Evolutionary conservation across 352 stramenopile species (phyloP), one percentile per base, ranked within the genome.

Genomic region (Phytophthora crassamura): DNA sequence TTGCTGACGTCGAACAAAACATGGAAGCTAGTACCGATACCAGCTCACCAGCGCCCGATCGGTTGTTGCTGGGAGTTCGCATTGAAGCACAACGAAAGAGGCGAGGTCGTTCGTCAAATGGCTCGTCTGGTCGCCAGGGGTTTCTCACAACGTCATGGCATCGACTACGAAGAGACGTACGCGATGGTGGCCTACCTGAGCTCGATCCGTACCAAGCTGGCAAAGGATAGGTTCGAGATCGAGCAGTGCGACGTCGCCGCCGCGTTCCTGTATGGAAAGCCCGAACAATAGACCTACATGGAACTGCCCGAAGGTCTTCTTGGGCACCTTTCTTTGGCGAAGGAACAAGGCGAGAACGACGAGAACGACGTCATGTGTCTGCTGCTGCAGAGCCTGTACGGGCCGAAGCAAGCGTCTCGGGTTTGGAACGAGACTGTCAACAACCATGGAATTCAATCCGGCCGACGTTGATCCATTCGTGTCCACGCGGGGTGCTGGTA

Each of bases 391-490:
- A 25, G 22, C 22, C 22, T 25, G 22, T 25, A 25, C 22, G 22
- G 22, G 3, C 22, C 3, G 2, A 25, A 25, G 22, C 22, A 25
- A 25, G 22, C 22, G 3, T 25, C 22, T 25, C 22, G 22, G 1
- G 22, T 25, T 1, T 25, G 22, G 22, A 72, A 72, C 49, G 47
- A 70, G 47, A 72, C 59, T 2, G 68, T 75, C 34, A 20, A 5
- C 39, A 56, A 2, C 59, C 12, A 64, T 75, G 32, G 56, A 36
- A 3, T 76, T 73, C 32, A 54, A 41, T 40, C 25, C 51, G 14
- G 48, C 22, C 22, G 3, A 69, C 25, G 38, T 40, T 10, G 62
- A 69, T 20, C 40, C 55, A 7, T 72, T 56, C 25, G 16, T 69
- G 6, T 64, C 62, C 45, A 56, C 38, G 43, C 42, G 45, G 38